Conservation (phyloP, 768 basidiomycete genomes). For the Naganishia onofrii region DNA sequence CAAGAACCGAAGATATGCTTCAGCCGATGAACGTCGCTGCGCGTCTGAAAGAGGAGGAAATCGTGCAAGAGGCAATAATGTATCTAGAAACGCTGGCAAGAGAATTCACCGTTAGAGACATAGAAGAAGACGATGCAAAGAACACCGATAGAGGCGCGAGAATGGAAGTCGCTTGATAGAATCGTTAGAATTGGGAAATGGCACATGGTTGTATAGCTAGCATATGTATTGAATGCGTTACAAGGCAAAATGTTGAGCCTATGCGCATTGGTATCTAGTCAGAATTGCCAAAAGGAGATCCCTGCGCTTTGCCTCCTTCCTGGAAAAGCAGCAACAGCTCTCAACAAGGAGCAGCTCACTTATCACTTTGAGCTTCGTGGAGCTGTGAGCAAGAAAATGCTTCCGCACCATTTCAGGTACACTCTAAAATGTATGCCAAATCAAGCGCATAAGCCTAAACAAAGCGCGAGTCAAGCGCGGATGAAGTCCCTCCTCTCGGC, state of each 20-base stretch:
- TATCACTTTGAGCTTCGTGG: neutral
- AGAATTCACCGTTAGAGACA: neutral
- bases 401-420: neutral
- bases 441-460: neutral
- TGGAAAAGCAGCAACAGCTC: no score
- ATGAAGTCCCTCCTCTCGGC: neutral
- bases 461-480: neutral
- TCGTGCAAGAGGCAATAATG: neutral
- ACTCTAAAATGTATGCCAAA: neutral
- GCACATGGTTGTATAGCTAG: no score
- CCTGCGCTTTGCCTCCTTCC: no score
- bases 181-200: no score
- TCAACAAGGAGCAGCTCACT: no score
- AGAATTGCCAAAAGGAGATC: no score
- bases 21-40: neutral
- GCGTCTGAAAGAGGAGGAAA: neutral
- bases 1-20: neutral
- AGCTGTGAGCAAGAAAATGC: neutral
- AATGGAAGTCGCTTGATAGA: neutral
- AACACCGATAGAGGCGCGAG: neutral
- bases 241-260: no score
- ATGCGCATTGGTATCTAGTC: no score
- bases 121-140: neutral
- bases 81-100: neutral
- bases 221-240: no score